These are phyloP conservation scores for Naganishia friedmannii DNA, from an alignment of 768 basidiomycete species.

Conservation along the genomic window DNA sequence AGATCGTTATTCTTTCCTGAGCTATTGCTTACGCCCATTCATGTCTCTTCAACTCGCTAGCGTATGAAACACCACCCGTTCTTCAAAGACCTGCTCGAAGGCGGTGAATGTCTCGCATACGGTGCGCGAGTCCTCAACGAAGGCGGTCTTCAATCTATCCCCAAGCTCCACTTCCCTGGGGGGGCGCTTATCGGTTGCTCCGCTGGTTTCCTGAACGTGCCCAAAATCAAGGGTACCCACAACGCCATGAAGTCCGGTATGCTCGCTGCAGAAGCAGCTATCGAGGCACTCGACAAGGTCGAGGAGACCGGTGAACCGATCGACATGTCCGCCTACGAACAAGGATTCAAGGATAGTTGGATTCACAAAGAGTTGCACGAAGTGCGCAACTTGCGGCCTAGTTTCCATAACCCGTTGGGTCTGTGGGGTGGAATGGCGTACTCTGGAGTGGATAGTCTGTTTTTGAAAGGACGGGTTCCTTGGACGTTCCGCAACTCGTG, in stretches of 20 bases:
- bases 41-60: constrained; percentile 46
- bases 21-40: neutral
- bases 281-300: constrained; percentile 57
- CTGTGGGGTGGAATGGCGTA: constrained; percentile 83
- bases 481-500: constrained; percentile 81
- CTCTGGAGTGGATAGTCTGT: constrained; percentile 78
- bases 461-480: constrained; percentile 78
- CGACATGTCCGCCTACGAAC: constrained; percentile 73
- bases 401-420: constrained; percentile 73
- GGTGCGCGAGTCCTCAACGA: constrained; percentile 87
- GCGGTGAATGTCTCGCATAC: constrained; percentile 78
- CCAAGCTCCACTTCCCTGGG: constrained; percentile 82
- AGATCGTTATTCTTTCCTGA: neutral
- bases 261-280: constrained; percentile 88
- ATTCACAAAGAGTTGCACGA: constrained; percentile 80
- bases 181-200: constrained; percentile 93
- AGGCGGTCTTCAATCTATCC: constrained; percentile 88
- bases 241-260: constrained; percentile 99
- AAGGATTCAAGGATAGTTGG: constrained; percentile 71
- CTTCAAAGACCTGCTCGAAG: constrained; percentile 74
- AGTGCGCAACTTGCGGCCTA: constrained; percentile 85
- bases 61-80: constrained; percentile 96
- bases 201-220: constrained; percentile 83
- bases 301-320: constrained; percentile 36
- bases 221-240: constrained; percentile 98